phyloP scores from a whole-genome alignment of 163 green algal species.

The Chloromonas sp. region DNA sequence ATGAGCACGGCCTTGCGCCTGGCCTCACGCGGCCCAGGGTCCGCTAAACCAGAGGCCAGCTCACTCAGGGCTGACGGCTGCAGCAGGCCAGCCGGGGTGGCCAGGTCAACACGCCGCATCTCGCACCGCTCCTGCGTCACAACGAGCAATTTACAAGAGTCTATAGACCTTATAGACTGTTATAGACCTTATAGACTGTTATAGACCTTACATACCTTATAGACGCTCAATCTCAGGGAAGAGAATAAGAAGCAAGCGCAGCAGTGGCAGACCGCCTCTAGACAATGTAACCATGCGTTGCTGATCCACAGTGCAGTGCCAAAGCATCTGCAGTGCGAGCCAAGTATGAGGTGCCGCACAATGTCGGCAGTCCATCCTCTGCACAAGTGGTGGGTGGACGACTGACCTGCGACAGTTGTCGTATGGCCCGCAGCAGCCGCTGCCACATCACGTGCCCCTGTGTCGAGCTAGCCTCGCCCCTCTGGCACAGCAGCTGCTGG shows the following conservation, averaged over 20 bases:
- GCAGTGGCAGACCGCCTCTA: background rate
- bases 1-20: background rate
- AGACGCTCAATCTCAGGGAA: background rate
- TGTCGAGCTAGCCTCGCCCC: background rate
- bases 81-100: background rate
- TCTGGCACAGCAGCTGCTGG: background rate
- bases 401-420: background rate
- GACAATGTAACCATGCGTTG: no score
- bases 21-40: background rate
- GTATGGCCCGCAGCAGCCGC: background rate
- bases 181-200: no score
- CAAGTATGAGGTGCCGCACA: background rate
- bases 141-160: background rate
- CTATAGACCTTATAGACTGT: no score
- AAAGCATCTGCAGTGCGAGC: background rate
- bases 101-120: background rate
- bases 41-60: background rate
- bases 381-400: background rate
- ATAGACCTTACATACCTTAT: no score
- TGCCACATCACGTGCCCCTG: background rate
- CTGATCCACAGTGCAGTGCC: background rate
- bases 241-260: background rate
- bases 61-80: background rate
- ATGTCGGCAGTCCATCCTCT: background rate
- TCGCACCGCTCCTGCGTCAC: background rate